Evolutionary conservation across 2,329 filamentous ascomycete species (phyloP).

Genomic region (Talaromyces sp.): DNA sequence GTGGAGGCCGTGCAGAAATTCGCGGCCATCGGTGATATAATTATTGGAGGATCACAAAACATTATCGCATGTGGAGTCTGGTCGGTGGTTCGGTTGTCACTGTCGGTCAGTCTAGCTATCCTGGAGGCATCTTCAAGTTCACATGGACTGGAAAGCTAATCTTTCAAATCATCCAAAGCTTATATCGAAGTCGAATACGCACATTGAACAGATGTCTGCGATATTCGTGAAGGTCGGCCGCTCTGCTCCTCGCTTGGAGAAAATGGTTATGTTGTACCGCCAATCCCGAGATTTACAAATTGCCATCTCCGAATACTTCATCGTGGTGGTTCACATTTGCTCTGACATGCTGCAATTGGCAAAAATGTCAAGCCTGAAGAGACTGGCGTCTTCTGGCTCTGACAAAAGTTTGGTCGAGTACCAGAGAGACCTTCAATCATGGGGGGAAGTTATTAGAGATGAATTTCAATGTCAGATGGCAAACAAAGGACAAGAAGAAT

Average conservation of each 20-base stretch:
- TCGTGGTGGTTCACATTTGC: not conserved
- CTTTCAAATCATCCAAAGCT: not conserved
- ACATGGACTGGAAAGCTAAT: not conserved
- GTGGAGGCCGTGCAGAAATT: not conserved
- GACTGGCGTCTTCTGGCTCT: not conserved
- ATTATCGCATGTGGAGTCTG: not conserved
- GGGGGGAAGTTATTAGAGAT: not conserved
- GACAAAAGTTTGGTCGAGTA: not conserved
- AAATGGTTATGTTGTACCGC: not conserved
- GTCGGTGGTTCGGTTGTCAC: not conserved
- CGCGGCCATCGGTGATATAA: not conserved
- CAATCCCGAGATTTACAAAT: not conserved
- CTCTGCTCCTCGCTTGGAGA: not conserved
- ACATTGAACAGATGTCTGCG: not conserved
- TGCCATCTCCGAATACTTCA: not conserved
- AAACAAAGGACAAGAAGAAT: not conserved
- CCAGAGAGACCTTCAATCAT: not conserved
- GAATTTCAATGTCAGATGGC: not conserved
- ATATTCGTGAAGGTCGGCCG: not conserved
- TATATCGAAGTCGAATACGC: not conserved
- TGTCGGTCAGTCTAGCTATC: not conserved
- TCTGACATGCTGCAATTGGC: not conserved
- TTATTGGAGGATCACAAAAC: not conserved
- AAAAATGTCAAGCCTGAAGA: not conserved
- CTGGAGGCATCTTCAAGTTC: not conserved